Base-by-base conservation (phyloP, 805 yeast genomes). In the Isabelozyma rhagii region DNA sequence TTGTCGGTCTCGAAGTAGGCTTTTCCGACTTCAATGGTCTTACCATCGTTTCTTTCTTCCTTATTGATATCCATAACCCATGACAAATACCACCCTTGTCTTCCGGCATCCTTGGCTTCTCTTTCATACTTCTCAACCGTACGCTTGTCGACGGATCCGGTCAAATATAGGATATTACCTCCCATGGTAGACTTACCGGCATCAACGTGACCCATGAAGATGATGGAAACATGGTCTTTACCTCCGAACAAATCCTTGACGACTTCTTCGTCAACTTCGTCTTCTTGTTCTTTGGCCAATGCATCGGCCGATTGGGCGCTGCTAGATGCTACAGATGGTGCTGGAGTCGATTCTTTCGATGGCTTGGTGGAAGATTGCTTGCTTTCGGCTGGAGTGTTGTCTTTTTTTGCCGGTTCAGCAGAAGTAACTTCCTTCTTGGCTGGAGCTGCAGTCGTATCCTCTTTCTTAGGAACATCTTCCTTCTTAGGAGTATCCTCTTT, bases 171-270 rank as follows among this genome's bases (percentile, higher is more conserved):
- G 59, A 94, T 77, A 73, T 94, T 94, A 75, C 99, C 99, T 69
- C 99, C 99, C 97, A 94, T 93, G 52, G 99, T 94, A 47, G 97
- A 90, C 73, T 94, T 94, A 68, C 99, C 99, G 36, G 99, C 99
- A 80, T 94, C 99, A 58, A 94, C 99, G 67, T 94, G 99, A 61
- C 99, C 99, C 98, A 94, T 94, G 74, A 94, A 94, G 59, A 94
- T 90, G 60, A 94, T 87, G 15, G 97, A 92, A 67, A 94, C 82
- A 74, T 94, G 99, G 68, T 93, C 99, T 71, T 94, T 94, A 63
- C 96, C 96, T 56, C 97, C 97, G 64, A 89, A 94, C 88, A 94
- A 74, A 62, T 96, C 99, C 21, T 82, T 85, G 55, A 94, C 90
- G 55, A 92, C 82, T 59, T 86, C 94, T 63, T 88, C 88, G 67